Evolutionary conservation across 345 rosid genomes (phyloP), one percentile per base, ranked within the genome.

Genomic region (Jatropha curcas): DNA sequence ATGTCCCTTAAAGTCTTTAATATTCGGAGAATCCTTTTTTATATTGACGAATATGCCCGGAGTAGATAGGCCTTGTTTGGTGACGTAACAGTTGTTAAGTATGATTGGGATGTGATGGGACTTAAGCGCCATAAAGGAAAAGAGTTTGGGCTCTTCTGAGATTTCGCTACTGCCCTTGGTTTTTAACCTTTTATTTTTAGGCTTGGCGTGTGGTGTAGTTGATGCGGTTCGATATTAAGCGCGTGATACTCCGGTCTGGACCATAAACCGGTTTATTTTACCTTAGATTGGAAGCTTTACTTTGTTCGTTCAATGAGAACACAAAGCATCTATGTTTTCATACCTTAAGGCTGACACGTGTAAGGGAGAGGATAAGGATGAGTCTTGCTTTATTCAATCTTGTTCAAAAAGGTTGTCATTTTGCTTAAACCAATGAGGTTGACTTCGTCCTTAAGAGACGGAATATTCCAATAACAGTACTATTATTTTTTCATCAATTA

Each of bases 261-360:
- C 51, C 61, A 17, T 20, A 13, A 68, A 39, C 48, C 51, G 51
- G 63, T 56, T 55, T 19, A 24, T n/a, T 19, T 2, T 3, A 7
- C 22, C 4, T 12, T n/a, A n/a, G n/a, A n/a, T 33, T 8, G 0
- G 43, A 59, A 24, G 20, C 7, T 3, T 50, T n/a, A 39, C 35
- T 12, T 17, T 39, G 5, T 16, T n/a, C 0, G 13, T n/a, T 1
- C 5, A 2, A 10, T 2, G 31, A 22, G 22, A 52, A n/a, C 3
- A 53, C 27, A 45, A 12, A 34, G 35, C 28, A 33, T 60, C 71
- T 24, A 65, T 53, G 57, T 14, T 52, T 59, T 67, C 25, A 1
- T 52, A 37, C 43, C 22, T 34, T 13, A 17, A 41, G 37, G 64
- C 64, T 28, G 81, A 74, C n/a, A 27, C 57, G 70, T 62, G 62